Evolutionary conservation across 2,329 filamentous ascomycete species (phyloP), one percentile per base, ranked within the genome.

Genomic region (Neofusicoccum cordaticola): DNA sequence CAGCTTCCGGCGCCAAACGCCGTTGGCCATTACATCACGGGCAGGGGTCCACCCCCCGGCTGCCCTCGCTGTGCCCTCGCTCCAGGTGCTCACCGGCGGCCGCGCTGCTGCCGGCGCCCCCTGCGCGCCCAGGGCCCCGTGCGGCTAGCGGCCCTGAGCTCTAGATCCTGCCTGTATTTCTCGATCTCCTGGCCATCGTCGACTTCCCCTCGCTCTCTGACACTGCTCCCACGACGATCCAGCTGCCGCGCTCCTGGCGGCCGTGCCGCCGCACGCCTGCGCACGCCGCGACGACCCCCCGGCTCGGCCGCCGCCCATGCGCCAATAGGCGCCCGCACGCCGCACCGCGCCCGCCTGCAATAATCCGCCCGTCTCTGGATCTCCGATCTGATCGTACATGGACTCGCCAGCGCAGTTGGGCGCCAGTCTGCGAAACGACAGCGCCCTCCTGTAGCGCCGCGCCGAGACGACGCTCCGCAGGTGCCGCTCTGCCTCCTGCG

Each of bases 21-120:
- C 56, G 27, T 45, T 63, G 61, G 48, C 50, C 5, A 63, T 63
- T 63, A 56, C 61, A 63, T 63, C 61, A 63, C 61, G 50, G 61
- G 61, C 61, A 63, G 61, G 61, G 61, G 35, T 63, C 48, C 27
- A 15, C 19, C 27, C 57, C 56, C 56, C 27, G 34, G 41, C 41
- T 9, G n/a, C 35, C 35, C 19, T 62, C 37, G 60, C 47, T 34
- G 31, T 37, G 50, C 61, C 61, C 42, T 53, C 48, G 61, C 41
- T 34, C 48, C 45, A 48, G 45, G 45, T 31, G 19, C 48, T 53
- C 37, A 62, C 56, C 41, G 56, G 42, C 41, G 12, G 56, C 56
- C 56, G 48, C 61, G 39, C 50, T 37, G 39, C 39, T 44, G 61
- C 61, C 39, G 39, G 22, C 35, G 11, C 37, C 48, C 61, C 61